A percentile compares a stretch with the other conserved stretches of the same genome.
Conservation (phyloP, 2,329 filamentous ascomycete genomes). For the Rhinocladiella similis region DNA sequence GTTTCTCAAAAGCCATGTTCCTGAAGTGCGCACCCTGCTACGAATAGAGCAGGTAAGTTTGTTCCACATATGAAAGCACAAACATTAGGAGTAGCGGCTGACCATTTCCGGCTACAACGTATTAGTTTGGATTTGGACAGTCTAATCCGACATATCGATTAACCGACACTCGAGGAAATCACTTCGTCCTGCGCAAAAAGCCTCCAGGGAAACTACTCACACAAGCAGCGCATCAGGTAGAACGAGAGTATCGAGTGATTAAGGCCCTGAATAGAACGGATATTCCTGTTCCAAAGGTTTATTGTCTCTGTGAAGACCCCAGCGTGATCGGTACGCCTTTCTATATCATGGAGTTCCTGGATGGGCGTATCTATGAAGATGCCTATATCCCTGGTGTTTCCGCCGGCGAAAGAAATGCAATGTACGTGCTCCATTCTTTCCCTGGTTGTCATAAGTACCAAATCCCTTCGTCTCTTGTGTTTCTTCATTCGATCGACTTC, state of each 20-base stretch:
- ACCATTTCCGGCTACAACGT: too few relatives aligned
- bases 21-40: constrained; percentile 77
- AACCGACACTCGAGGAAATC: constrained; percentile 66
- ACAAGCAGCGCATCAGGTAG: constrained; percentile 92
- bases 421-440: constrained; percentile 59
- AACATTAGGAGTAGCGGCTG: too few relatives aligned
- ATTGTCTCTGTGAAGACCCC: constrained; percentile 82
- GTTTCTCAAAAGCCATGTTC: constrained; percentile 77
- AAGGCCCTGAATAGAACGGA: constrained; percentile 75
- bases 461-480: too few relatives aligned
- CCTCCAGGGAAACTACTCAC: constrained; percentile 91
- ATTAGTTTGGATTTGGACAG: constrained; percentile 94
- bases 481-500: too few relatives aligned
- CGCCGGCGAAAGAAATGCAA: constrained; percentile 66
- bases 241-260: constrained; percentile 91
- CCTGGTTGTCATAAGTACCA: too few relatives aligned
- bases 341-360: constrained; percentile 95
- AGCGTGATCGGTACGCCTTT: constrained; percentile 83
- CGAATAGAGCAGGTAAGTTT: constrained; percentile 91
- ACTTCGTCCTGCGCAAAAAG: constrained; percentile 95
- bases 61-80: too few relatives aligned
- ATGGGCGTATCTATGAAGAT: constrained; percentile 91
- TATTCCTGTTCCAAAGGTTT: constrained; percentile 81
- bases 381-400: constrained; percentile 73
- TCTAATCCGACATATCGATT: constrained; percentile 97